Percentiles rank a stretch among this genome's conserved stretches.
Evolutionary conservation across 352 stramenopile species (phyloP).

Genomic region (Globisporangium camurandrum): DNA sequence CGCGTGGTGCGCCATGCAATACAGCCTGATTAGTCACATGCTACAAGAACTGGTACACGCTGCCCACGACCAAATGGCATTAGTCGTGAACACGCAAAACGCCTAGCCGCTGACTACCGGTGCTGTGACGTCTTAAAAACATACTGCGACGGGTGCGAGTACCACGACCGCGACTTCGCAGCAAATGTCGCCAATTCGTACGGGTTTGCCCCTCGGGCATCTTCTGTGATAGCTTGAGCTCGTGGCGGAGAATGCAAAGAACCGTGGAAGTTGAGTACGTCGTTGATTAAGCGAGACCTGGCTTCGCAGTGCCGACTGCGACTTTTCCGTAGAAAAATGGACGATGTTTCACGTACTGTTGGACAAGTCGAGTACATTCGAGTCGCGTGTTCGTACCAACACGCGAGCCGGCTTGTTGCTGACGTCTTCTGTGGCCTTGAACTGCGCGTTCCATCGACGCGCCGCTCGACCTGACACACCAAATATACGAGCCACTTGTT

Average conservation of each 20-base stretch:
- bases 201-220: not conserved
- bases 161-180: not conserved
- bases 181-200: not conserved
- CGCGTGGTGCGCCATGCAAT: not conserved
- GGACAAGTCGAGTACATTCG: not conserved
- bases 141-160: not conserved
- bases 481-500: slow-evolving; percentile 8
- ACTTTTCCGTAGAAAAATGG: not conserved
- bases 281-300: not conserved
- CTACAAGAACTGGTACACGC: no score
- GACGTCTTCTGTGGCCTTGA: not conserved
- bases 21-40: no score
- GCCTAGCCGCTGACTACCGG: no score
- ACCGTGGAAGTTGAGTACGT: not conserved
- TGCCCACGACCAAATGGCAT: no score
- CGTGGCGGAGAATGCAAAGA: not conserved
- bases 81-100: no score
- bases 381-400: not conserved
- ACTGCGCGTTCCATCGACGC: slow-evolving; percentile 7
- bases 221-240: not conserved
- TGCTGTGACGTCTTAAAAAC: not conserved
- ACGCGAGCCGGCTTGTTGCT: not conserved
- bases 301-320: not conserved
- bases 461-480: slow-evolving; percentile 6
- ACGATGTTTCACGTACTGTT: not conserved